Base-by-base conservation (phyloP, 805 yeast genomes). In the Candida palmyrensis region DNA sequence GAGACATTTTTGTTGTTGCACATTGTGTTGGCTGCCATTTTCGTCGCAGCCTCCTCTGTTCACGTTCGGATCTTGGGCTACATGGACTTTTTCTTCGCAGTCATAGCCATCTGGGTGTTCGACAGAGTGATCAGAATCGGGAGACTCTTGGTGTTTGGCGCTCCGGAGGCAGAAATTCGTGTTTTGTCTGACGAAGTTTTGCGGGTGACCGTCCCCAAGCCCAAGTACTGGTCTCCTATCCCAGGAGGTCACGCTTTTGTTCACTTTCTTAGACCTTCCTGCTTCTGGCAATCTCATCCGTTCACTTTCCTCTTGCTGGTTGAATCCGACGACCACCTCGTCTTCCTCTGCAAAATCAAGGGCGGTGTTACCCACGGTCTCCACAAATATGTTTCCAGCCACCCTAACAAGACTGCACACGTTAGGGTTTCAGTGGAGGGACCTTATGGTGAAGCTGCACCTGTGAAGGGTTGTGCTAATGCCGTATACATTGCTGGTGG, bases 401-500 rank as follows among this genome's bases (percentile, higher is more conserved):
- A 47, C 15, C 56, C 59, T 3, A 34, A 36, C 12, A 42, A 41
- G 23, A 27, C 39, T 9, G 37, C 50, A 10, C 33, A 36, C 17
- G 49, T 62, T 15, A 62, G 69, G 29, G 64, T 74, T 5, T 48
- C 71, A 7, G 62, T 78, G 14, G 85, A 78, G 43, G 85, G 85
- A 0, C 79, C 82, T 0, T 78, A 79, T 43, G 84, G 84, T 1
- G 51, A 58, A 3, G 47, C 49, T 11, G 48, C 65, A 2, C 79
- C 77, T 1, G 69, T 73, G 37, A 62, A 62, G 29, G 59, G 65
- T 14, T 75, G 70, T 44, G 63, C 62, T 22, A 62, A 65, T 29
- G 69, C 71, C 2, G 53, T 77, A 6, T 64, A 77, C 27, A 52
- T 78, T 27, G 79, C 81, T 3, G 84, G 84, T 7, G 85, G 84